Base-by-base conservation (phyloP, 2,329 filamentous ascomycete genomes). In the Epichloe glyceriae region DNA sequence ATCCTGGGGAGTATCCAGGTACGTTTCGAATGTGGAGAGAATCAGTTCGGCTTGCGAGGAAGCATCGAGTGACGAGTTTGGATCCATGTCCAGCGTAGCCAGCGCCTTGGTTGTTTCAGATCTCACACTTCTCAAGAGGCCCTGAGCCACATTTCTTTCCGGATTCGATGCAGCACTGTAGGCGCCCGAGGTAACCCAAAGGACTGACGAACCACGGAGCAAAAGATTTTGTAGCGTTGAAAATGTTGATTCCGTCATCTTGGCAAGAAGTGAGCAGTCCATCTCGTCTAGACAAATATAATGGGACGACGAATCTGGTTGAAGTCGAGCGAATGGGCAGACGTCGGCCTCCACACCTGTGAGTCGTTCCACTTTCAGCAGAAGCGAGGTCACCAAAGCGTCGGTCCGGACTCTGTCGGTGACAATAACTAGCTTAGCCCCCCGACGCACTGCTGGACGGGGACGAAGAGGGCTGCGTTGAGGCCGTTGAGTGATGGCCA, bases 81-180 rank as follows among this genome's bases (percentile, higher is more conserved):
- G 66, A 38, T 75, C 70, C 2, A 75, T 59, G 47, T 75, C 73
- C 0, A 76, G 58, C 0, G 69, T 73, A 1, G 70, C 69, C 15
- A 72, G 70, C n/a, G 64, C 64, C 41, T 72, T 67, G 20, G 66
- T 64, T 1, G 70, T 68, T 55, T 75, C 73, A 1, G 72, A 73
- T 0, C 73, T 70, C 17, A 75, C 64, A 2, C 67, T 70, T 35
- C 73, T 65, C 51, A 71, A 67, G 3, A 75, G 61, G 35, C 72
- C 73, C 7, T 68, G 66, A 0, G 73, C 62, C 62, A 76, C 69
- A 57, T 73, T 73, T 50, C 65, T 58, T 42, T 69, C 63, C 3
- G 64, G 70, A 52, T 61, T 65, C 8, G 60, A 53, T 5, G 65
- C 64, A 34, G 61, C 60, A 11, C 61, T 58, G 49, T 69, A 71